Evolutionary conservation across 352 stramenopile genomes (phyloP).

Genomic region (Phytophthora europaea): DNA sequence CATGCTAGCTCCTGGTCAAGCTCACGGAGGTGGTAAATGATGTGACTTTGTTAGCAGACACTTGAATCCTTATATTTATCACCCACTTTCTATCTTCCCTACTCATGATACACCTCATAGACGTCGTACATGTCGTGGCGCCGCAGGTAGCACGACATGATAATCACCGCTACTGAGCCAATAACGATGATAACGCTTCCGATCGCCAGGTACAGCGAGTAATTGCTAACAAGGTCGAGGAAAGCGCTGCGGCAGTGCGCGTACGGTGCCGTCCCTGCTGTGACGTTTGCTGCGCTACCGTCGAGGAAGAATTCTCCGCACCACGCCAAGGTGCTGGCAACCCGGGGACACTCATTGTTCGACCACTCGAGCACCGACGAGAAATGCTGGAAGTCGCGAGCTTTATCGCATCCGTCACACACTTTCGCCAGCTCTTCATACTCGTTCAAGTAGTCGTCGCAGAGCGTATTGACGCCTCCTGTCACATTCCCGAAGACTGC

Average conservation of each 20-base stretch:
- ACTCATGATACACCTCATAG: constrained; percentile 35
- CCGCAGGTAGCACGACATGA: constrained; percentile 59
- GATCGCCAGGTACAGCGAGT: constrained; percentile 48
- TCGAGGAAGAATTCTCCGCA: constrained; percentile 69
- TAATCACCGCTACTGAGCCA: constrained; percentile 52
- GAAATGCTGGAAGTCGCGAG: constrained; percentile 68
- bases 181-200: constrained; percentile 51
- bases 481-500: constrained; percentile 50
- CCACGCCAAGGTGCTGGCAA: constrained; percentile 63
- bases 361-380: constrained; percentile 81
- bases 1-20: no score
- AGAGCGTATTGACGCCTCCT: constrained; percentile 69
- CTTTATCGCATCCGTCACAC: constrained; percentile 62
- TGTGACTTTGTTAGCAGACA: no score
- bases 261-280: constrained; percentile 51
- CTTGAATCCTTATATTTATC: no score
- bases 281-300: constrained; percentile 31
- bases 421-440: constrained; percentile 54
- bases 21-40: no score
- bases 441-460: constrained; percentile 45
- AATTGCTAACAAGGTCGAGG: constrained; percentile 50
- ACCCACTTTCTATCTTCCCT: constrained; percentile 13
- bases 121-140: constrained; percentile 43
- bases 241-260: constrained; percentile 57
- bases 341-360: constrained; percentile 66